A percentile compares a stretch with the other conserved stretches of the same genome.
These are phyloP conservation scores for Gamarada debralockiae DNA, from an alignment of 495 filamentous ascomycete genomes.

Conservation along the genomic window DNA sequence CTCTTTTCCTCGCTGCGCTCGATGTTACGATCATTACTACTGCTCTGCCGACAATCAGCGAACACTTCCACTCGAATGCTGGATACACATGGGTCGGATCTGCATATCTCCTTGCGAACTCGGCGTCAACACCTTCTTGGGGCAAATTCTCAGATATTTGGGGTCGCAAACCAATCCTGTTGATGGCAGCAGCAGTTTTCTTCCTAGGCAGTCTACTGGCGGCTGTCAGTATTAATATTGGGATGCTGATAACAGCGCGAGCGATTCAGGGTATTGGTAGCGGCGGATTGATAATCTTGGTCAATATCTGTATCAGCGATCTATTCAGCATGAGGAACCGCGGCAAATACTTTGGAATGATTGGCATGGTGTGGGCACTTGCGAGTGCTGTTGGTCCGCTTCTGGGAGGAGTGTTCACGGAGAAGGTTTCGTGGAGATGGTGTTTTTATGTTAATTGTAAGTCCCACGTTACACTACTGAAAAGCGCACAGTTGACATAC, in stretches of 20 bases:
- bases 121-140: conserved; percentile 69
- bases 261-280: conserved; percentile 82
- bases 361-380: conserved; percentile 71
- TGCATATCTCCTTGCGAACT: conserved; percentile 64
- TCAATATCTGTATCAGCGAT: conserved; percentile 80
- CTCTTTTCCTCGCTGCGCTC: conserved; percentile 52
- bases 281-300: conserved; percentile 74
- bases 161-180: conserved; percentile 76
- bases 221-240: conserved; percentile 61
- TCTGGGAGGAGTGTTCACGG: conserved; percentile 72
- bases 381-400: conserved; percentile 71
- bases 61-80: conserved; percentile 54
- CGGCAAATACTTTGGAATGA: conserved; percentile 50
- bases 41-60: conserved; percentile 58
- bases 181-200: conserved; percentile 70
- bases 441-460: conserved; percentile 15
- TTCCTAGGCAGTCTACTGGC: conserved; percentile 72
- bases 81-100: conserved; percentile 78
- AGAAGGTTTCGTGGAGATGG: conserved; percentile 45
- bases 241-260: conserved; percentile 71
- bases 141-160: conserved; percentile 86
- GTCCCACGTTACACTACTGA: not conserved
- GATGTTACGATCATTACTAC: conserved; percentile 50
- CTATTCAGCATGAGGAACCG: conserved; percentile 68
- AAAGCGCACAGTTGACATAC: not conserved